These are phyloP conservation scores for Helotiales sp. DNA, from an alignment of 2,329 filamentous ascomycete species.

Conservation along the genomic window DNA sequence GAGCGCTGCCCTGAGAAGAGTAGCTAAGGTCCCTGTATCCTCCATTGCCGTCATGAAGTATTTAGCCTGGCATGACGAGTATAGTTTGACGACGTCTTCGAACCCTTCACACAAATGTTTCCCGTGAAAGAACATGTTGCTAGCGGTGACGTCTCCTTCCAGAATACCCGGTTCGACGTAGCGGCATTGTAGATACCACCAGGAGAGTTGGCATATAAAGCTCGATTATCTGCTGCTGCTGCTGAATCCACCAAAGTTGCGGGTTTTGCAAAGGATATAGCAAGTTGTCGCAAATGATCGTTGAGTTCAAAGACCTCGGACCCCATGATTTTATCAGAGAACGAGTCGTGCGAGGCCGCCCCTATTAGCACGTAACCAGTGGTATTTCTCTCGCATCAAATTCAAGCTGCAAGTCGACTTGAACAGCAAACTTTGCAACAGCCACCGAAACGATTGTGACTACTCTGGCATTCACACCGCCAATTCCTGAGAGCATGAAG, in stretches of 20 bases:
- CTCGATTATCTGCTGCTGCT: conserved; percentile 51
- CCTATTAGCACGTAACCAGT: conserved; percentile 70
- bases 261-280: conserved; percentile 43
- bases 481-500: conserved; percentile 70
- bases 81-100: conserved; percentile 58
- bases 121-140: conserved; percentile 71
- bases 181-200: conserved; percentile 40
- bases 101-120: conserved; percentile 59
- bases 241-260: conserved; percentile 52
- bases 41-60: conserved; percentile 73
- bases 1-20: conserved; percentile 57
- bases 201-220: conserved; percentile 18
- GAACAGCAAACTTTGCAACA: conserved; percentile 66
- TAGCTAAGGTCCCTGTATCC: conserved; percentile 67
- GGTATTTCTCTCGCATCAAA: conserved; percentile 69
- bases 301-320: conserved; percentile 69
- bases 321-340: conserved; percentile 59
- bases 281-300: conserved; percentile 52
- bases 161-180: conserved; percentile 33
- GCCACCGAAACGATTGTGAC: conserved; percentile 66
- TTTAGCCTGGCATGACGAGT: conserved; percentile 64
- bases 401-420: conserved; percentile 74
- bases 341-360: conserved; percentile 48
- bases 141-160: conserved; percentile 67
- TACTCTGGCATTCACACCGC: conserved; percentile 67